Conservation (phyloP, 2,329 filamentous ascomycete genomes). For the Colletotrichum godetiae region DNA sequence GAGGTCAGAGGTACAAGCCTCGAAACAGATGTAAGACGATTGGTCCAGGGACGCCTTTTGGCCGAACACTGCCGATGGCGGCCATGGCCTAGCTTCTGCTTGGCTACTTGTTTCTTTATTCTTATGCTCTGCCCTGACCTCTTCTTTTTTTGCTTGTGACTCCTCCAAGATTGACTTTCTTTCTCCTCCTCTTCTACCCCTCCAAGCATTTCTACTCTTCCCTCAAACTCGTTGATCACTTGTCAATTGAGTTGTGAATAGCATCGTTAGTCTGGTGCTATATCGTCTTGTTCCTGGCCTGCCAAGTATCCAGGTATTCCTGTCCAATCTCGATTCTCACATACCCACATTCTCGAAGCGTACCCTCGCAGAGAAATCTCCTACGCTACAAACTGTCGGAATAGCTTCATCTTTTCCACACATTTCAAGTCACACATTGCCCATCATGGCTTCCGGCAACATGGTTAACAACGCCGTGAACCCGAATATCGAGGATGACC, state of each 20-base stretch:
- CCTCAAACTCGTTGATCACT: constrained; percentile 7
- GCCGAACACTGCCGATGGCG: constrained; percentile 34
- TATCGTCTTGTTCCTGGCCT: background rate
- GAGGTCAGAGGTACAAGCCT: constrained; percentile 33
- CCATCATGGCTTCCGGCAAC: constrained; percentile 70
- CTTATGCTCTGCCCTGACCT: constrained; percentile 2
- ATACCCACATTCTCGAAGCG: background rate
- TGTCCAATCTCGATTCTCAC: background rate
- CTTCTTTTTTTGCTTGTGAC: constrained; percentile 35
- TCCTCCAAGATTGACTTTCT: constrained; percentile 34
- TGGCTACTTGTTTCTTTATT: constrained; percentile 24
- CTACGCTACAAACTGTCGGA: background rate
- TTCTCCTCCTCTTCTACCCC: constrained; percentile 32
- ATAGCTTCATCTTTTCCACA: background rate
- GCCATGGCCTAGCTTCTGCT: constrained; percentile 32
- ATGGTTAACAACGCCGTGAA: constrained; percentile 70
- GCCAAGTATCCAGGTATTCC: background rate
- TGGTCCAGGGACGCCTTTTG: constrained; percentile 36
- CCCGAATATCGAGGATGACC: constrained; percentile 68
- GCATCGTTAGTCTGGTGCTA: constrained; percentile 25
- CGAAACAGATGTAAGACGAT: constrained; percentile 36
- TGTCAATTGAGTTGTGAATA: constrained; percentile 29
- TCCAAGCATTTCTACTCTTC: constrained; percentile 21
- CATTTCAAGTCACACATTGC: constrained; percentile 17
- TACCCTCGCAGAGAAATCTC: background rate